These are phyloP conservation scores for Fusarium pseudonygamai DNA, from an alignment of 2,329 filamentous ascomycete species.

Conservation along the genomic window DNA sequence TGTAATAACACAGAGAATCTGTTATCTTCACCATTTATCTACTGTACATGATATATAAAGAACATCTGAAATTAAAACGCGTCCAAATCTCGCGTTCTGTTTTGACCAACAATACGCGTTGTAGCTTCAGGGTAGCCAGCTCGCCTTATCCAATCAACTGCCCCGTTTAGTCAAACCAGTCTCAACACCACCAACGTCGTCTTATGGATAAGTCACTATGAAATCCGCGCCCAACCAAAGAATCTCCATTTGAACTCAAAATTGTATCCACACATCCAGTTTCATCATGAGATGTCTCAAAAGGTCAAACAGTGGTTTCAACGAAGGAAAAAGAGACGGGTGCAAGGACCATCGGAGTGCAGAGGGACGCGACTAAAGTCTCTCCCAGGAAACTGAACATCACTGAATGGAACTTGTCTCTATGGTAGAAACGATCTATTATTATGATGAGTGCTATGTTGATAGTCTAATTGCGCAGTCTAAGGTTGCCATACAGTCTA, in stretches of 20 bases:
- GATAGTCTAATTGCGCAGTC: background rate
- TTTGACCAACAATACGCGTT: background rate
- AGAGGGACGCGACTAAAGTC: background rate
- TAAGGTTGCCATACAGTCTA: background rate
- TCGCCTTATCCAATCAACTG: fast-evolving
- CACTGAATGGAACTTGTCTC: background rate
- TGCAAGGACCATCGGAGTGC: background rate
- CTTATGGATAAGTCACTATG: no score
- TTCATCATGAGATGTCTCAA: no score
- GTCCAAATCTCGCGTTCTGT: background rate
- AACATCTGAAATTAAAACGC: no score
- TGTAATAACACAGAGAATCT: no score
- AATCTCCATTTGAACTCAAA: background rate
- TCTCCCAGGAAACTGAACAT: fast-evolving
- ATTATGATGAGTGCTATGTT: background rate
- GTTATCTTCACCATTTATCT: fast-evolving
- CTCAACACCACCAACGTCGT: background rate
- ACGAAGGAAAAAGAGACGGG: background rate
- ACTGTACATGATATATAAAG: no score
- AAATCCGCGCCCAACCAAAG: fast-evolving
- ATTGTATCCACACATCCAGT: background rate
- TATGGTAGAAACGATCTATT: background rate
- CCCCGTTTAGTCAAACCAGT: fast-evolving
- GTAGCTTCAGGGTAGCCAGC: background rate
- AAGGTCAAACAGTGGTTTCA: no score